Evolutionary conservation across 2,329 filamentous ascomycete genomes (phyloP).

Genomic region (Penicillium sp.): DNA sequence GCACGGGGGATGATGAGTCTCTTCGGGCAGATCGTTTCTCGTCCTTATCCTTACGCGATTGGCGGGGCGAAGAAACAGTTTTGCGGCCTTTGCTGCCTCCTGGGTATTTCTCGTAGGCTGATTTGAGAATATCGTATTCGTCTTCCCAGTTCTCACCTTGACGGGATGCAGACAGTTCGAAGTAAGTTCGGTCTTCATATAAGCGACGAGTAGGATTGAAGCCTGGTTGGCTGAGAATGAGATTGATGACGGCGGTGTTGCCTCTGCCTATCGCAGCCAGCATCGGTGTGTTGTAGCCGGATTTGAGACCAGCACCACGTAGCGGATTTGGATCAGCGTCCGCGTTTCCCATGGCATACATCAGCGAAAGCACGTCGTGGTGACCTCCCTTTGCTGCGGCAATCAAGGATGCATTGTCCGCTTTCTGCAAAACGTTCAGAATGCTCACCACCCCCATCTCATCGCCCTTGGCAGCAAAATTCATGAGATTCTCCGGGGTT

Average conservation of each 20-base stretch:
- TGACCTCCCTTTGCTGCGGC: conserved; percentile 91
- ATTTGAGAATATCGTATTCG: conserved; percentile 78
- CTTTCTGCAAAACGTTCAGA: conserved; percentile 53
- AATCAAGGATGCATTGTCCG: conserved; percentile 83
- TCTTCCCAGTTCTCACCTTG: conserved; percentile 88
- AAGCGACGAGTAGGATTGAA: conserved; percentile 80
- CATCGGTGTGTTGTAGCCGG: conserved; percentile 86
- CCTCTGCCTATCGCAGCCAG: conserved; percentile 87
- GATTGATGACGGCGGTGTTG: conserved; percentile 79
- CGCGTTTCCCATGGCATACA: conserved; percentile 67
- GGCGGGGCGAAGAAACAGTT: conserved; percentile 39
- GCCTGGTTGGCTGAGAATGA: conserved; percentile 72
- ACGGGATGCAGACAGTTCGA: conserved; percentile 79
- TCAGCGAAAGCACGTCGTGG: conserved; percentile 78
- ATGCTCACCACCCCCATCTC: conserved; percentile 52
- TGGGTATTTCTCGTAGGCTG: conserved; percentile 49
- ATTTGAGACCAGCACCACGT: conserved; percentile 49
- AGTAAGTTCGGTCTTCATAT: conserved; percentile 77
- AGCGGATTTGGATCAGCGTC: conserved; percentile 71
- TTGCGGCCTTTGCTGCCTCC: conserved; percentile 35
- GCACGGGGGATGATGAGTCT: conserved; percentile 43
- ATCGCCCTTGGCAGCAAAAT: conserved; percentile 52
- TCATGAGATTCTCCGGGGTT: conserved; percentile 51
- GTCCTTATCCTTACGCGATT: conserved; percentile 41
- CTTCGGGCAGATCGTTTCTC: conserved; percentile 33